Conservation (phyloP, 768 basidiomycete species). For the Serendipita vermifera region DNA sequence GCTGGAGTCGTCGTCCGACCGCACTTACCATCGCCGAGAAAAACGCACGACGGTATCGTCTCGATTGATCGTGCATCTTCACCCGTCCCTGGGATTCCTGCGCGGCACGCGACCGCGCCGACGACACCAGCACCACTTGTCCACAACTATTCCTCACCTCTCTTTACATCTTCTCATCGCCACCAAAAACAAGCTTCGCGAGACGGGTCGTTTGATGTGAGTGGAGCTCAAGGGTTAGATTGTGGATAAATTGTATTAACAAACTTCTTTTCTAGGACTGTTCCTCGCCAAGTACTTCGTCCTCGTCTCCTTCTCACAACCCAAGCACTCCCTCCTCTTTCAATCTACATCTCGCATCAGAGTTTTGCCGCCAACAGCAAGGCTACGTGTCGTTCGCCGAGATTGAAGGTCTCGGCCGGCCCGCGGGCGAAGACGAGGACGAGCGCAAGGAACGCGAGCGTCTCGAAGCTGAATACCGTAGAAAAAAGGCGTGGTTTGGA, state of each 20-base stretch:
- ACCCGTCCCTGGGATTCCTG: no score
- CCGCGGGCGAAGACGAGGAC: slow-evolving; percentile 29
- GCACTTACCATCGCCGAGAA: background rate
- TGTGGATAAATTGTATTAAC: background rate
- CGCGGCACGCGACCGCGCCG: no score
- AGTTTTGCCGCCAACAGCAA: slow-evolving; percentile 39
- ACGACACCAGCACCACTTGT: no score
- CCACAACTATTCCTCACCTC: no score
- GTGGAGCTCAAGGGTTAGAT: no score
- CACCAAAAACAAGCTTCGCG: no score
- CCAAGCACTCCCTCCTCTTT: slow-evolving; percentile 28
- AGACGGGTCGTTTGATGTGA: no score
- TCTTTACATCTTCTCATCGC: no score
- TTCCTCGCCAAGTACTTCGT: no score
- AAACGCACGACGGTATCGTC: background rate
- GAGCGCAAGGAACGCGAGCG: slow-evolving; percentile 17
- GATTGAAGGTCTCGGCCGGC: slow-evolving; percentile 56
- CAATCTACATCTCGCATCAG: slow-evolving; percentile 50
- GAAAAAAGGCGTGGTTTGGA: background rate
- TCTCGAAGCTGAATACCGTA: background rate
- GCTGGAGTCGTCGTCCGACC: background rate
- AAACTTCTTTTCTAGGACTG: no score
- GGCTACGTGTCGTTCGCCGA: slow-evolving; percentile 59
- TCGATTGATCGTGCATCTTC: no score
- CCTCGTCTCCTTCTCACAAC: background rate